Conservation (phyloP, 1,284 basidiomycete genomes). For the Ustilago esculenta region DNA sequence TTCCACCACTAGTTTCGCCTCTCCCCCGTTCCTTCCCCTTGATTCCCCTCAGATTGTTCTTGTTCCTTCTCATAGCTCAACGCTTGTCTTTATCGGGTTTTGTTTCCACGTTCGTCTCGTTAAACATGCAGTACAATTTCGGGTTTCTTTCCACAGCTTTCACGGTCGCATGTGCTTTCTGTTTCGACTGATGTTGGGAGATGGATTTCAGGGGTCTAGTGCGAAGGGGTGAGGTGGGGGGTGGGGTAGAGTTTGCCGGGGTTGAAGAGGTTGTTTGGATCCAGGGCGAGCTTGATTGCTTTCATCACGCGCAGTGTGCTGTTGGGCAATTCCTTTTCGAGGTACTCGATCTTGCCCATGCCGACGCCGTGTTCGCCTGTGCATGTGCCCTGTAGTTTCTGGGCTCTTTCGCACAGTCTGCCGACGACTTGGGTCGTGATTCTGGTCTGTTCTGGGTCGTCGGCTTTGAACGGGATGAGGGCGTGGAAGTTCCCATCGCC, state of each 20-base stretch:
- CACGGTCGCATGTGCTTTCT: too few relatives aligned
- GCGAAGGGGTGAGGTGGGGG: not conserved
- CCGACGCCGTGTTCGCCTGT: slow-evolving; percentile 67
- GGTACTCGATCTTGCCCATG: slow-evolving; percentile 53
- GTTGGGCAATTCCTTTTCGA: slow-evolving; percentile 52
- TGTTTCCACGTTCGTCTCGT: slow-evolving; percentile 5
- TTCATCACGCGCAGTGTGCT: slow-evolving; percentile 54
- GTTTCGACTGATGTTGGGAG: too few relatives aligned
- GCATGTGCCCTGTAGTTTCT: slow-evolving; percentile 70
- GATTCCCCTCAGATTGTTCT: not conserved
- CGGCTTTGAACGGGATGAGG: slow-evolving; percentile 50
- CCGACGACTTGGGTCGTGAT: slow-evolving; percentile 69
- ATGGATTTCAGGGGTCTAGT: too few relatives aligned
- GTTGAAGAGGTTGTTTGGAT: slow-evolving; percentile 58
- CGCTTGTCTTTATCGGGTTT: slow-evolving; percentile 2
- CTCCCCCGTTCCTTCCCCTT: not conserved
- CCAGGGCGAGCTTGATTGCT: slow-evolving; percentile 51
- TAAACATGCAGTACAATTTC: slow-evolving; percentile 20
- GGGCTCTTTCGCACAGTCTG: slow-evolving; percentile 69
- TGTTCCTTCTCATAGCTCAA: slow-evolving; percentile 10
- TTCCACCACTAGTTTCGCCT: slow-evolving; percentile 62
- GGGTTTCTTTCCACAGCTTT: not conserved
- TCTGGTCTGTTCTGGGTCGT: slow-evolving; percentile 40
- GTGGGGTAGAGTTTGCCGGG: slow-evolving; percentile 55
- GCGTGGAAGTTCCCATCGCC: slow-evolving; percentile 77